phyloP scores from a whole-genome alignment of 306 rosid genomes.

The Crataegus laevigata region DNA sequence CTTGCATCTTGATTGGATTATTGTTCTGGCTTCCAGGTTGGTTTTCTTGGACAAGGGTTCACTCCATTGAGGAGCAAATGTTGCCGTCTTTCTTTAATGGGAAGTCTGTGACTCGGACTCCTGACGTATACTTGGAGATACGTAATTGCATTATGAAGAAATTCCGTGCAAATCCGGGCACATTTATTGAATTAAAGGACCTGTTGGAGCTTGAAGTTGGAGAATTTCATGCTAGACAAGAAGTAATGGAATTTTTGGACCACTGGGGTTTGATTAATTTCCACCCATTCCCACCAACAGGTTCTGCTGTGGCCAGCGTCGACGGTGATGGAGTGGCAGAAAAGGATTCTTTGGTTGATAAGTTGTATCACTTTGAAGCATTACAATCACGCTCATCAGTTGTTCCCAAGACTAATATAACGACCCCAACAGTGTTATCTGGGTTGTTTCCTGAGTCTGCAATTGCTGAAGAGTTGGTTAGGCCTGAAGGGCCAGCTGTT shows the following conservation, averaged over 20 bases:
- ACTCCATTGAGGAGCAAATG: constrained; percentile 62
- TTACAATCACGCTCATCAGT: constrained; percentile 35
- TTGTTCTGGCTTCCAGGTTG: constrained; percentile 56
- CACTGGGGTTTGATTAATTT: constrained; percentile 93
- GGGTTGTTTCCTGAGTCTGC: constrained; percentile 75
- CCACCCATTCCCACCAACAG: constrained; percentile 63
- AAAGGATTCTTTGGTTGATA: constrained; percentile 54
- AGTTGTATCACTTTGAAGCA: constrained; percentile 72
- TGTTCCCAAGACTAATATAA: constrained; percentile 42
- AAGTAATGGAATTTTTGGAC: constrained; percentile 78
- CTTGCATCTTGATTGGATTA: not conserved
- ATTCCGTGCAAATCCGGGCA: constrained; percentile 50
- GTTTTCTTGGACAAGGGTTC: constrained; percentile 74
- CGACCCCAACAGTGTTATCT: constrained; percentile 46
- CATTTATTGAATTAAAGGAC: constrained; percentile 59
- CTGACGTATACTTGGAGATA: constrained; percentile 61
- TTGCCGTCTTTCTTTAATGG: constrained; percentile 70
- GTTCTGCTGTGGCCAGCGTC: constrained; percentile 30
- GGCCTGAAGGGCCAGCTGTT: constrained; percentile 74
- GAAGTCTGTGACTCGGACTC: constrained; percentile 52
- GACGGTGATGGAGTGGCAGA: constrained; percentile 33
- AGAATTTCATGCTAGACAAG: constrained; percentile 68
- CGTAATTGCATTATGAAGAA: constrained; percentile 74
- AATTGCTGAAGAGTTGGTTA: constrained; percentile 65
- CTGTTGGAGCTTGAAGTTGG: constrained; percentile 69